phyloP scores from a whole-genome alignment of 257 asterid species.

The Solanum clarkiae region DNA sequence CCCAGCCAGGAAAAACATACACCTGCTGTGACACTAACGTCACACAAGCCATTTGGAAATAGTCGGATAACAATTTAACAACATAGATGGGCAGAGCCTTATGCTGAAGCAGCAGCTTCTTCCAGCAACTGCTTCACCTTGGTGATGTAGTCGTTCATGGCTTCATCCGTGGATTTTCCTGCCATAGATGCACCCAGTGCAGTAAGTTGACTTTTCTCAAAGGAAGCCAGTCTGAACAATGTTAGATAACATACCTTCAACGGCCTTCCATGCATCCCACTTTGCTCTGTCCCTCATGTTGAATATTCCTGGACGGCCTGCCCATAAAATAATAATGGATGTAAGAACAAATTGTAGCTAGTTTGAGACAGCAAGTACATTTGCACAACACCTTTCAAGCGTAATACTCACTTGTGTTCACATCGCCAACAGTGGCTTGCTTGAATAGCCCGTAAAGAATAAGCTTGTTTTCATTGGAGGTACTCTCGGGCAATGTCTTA shows the following conservation, averaged over 20 bases:
- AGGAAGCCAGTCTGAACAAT: neutral
- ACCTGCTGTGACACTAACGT: neutral
- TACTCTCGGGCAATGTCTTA: slow-evolving; percentile 66
- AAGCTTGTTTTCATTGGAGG: slow-evolving; percentile 60
- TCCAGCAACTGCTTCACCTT: slow-evolving; percentile 93
- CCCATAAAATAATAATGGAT: neutral
- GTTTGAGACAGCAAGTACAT: neutral
- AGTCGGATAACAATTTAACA: neutral
- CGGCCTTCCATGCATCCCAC: slow-evolving; percentile 99
- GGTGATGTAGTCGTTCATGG: slow-evolving; percentile 72
- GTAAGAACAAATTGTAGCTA: neutral
- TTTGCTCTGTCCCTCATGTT: slow-evolving; percentile 76
- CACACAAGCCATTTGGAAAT: neutral
- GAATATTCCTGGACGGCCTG: slow-evolving; percentile 91
- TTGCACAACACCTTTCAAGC: neutral
- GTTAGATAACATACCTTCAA: slow-evolving; percentile 46
- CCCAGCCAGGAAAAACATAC: neutral
- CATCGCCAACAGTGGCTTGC: slow-evolving; percentile 68
- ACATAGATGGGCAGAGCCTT: neutral
- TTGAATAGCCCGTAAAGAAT: slow-evolving; percentile 81
- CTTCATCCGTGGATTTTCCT: slow-evolving; percentile 74
- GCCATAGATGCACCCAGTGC: slow-evolving; percentile 4
- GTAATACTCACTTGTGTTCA: slow-evolving; percentile 55
- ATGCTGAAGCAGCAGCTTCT: slow-evolving; percentile 29
- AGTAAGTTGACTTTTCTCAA: neutral